These are phyloP conservation scores for Phytophthora parvispora DNA, from an alignment of 352 stramenopile genomes.

Conservation along the genomic window DNA sequence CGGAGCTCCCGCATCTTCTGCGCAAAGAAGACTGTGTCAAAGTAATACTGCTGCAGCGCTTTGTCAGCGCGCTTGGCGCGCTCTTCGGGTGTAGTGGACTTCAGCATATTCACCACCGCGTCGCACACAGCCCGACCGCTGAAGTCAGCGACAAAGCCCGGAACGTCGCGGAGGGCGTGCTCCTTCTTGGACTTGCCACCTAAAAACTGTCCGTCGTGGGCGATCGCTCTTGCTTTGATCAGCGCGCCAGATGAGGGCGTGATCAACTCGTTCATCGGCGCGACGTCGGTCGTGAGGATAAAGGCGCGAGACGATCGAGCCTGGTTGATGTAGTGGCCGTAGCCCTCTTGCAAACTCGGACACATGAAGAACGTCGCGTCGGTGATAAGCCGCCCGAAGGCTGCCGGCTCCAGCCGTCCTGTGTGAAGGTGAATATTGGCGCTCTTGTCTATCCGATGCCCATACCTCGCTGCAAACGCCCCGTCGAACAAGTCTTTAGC, in stretches of 20 bases:
- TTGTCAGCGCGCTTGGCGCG: constrained; percentile 37
- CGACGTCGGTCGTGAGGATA: constrained; percentile 62
- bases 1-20: constrained; percentile 63
- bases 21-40: constrained; percentile 73
- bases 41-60: constrained; percentile 68
- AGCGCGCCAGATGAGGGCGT: constrained; percentile 50
- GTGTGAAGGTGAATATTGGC: constrained; percentile 43
- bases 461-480: constrained; percentile 33
- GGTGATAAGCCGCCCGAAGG: constrained; percentile 53
- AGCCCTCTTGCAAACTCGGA: constrained; percentile 61
- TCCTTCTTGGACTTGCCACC: constrained; percentile 35
- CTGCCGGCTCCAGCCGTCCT: constrained; percentile 37
- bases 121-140: constrained; percentile 46
- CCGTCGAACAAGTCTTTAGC: constrained; percentile 43
- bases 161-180: constrained; percentile 44
- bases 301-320: constrained; percentile 52
- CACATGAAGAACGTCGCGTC: constrained; percentile 60
- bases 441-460: constrained; percentile 28
- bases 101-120: constrained; percentile 47
- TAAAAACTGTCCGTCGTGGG: constrained; percentile 44
- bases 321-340: constrained; percentile 80
- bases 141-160: constrained; percentile 57
- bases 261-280: constrained; percentile 75
- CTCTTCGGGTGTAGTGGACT: constrained; percentile 37
- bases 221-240: constrained; percentile 28